These are phyloP conservation scores for Vicia faba DNA, from an alignment of 306 rosid genomes.

Conservation along the genomic window DNA sequence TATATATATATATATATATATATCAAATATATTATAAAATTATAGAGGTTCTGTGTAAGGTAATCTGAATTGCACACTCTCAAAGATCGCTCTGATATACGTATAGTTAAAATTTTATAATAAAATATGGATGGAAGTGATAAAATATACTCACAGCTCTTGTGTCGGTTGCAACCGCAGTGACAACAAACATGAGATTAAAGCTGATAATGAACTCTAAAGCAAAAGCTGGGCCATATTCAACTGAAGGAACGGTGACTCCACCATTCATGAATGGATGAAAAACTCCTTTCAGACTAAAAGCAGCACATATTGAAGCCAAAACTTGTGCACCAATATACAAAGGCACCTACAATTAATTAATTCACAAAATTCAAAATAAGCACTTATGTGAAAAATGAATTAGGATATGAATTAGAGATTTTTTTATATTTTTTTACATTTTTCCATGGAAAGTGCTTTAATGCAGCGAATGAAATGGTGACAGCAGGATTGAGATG, in stretches of 20 bases:
- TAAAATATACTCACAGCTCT: constrained; percentile 63
- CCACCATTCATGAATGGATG: constrained; percentile 84
- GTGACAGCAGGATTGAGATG: constrained; percentile 89
- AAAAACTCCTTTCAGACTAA: constrained; percentile 65
- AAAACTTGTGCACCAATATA: constrained; percentile 72
- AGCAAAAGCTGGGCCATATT: constrained; percentile 73
- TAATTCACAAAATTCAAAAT: neutral
- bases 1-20: no score
- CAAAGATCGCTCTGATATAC: no score
- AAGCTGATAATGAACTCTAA: constrained; percentile 76
- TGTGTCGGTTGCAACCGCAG: constrained; percentile 88
- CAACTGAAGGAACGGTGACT: constrained; percentile 79
- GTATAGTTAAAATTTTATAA: no score
- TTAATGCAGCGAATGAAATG: constrained; percentile 83
- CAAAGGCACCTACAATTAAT: constrained; percentile 62
- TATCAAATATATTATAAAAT: no score
- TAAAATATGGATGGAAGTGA: neutral
- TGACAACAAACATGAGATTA: constrained; percentile 93
- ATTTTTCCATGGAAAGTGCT: constrained; percentile 83
- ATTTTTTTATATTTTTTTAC: constrained; percentile 34
- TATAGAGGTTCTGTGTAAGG: no score
- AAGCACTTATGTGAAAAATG: neutral
- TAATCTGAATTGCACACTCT: no score
- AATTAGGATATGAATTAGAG: neutral
- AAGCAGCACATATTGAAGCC: constrained; percentile 77